Base-by-base conservation (phyloP, 192 early-diverging fungal genomes). In the Spizellomyces sp. region DNA sequence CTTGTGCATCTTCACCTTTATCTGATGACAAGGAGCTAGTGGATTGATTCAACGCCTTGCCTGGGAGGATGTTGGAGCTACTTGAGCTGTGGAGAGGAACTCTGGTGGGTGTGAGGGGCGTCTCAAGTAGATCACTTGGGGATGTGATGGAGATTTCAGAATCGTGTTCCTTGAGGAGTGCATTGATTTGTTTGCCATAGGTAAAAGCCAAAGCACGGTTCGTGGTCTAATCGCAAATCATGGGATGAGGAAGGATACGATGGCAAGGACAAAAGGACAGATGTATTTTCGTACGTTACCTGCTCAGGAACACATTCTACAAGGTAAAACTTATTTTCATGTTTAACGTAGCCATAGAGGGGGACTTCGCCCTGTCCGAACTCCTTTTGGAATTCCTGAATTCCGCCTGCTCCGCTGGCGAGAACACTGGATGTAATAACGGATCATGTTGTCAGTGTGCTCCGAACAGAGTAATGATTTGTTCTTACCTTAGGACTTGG, bases 291-390 rank as follows among this genome's bases (percentile, higher is more conserved):
- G 27, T 36, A 36, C 27, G 27, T 54, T 68, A 68, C 66, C 52
- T 57, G 52, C 10, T 68, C 66, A 1, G 66, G 66, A 14, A 68
- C 22, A 27, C 44, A 54, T 17, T 68, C 66, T 0, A 58, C 43
- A 43, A 68, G 45, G 0, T 42, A 7, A 54, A 68, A 58, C 66
- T 68, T 68, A 19, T 68, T 57, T 8, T 68, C 55, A 42, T 68
- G 66, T 27, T 57, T 54, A 2, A 68, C 15, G 41, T 68, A 68
- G 8, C 52, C 66, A 45, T 68, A 68, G 6, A 43, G 48, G 0
- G 66, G 47, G 14, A 36, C 14, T 10, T 46, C 52, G 8, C 41
- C 50, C 17, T 17, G 15, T 19, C 9, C 45, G 46, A 50, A 19
- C 12, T 66, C 15, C 46, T 45, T 7, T 50, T 66, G 64, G 4